Evolutionary conservation across 2,329 filamentous ascomycete genomes (phyloP).

Genomic region (Chaetomium globosum): DNA sequence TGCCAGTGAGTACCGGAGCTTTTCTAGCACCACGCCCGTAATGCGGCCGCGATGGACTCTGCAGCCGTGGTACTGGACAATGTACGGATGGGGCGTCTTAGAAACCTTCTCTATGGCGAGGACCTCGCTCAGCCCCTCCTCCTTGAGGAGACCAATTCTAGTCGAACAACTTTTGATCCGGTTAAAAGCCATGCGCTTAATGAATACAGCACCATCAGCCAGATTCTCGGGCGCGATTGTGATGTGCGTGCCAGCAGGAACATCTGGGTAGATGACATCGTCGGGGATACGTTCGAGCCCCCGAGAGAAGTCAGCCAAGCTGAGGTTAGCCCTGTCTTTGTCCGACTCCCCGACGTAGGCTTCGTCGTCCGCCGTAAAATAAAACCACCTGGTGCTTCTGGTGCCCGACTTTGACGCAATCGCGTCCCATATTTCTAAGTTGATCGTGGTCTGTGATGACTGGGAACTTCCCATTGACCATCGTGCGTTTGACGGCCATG

Average conservation of each 20-base stretch:
- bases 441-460: not conserved
- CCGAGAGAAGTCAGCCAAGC: not conserved
- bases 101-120: conserved; percentile 2
- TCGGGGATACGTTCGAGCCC: not conserved
- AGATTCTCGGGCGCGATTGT: not conserved
- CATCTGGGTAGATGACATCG: not conserved
- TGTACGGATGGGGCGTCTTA: not conserved
- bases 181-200: not conserved
- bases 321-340: not conserved
- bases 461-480: not conserved
- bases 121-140: not conserved
- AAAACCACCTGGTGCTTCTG: not conserved
- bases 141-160: not conserved
- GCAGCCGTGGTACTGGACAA: conserved; percentile 12
- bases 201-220: not conserved
- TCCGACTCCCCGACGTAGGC: not conserved
- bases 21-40: not conserved
- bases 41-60: conserved; percentile 2
- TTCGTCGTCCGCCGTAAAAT: not conserved
- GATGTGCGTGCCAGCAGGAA: not conserved
- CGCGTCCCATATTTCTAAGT: not conserved
- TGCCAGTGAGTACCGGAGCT: not conserved
- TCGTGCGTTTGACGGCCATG: not conserved
- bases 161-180: not conserved
- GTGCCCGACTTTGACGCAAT: not conserved